Evolutionary conservation across 805 yeast genomes (phyloP), one percentile per base, ranked within the genome.

Genomic region (Candida takata): DNA sequence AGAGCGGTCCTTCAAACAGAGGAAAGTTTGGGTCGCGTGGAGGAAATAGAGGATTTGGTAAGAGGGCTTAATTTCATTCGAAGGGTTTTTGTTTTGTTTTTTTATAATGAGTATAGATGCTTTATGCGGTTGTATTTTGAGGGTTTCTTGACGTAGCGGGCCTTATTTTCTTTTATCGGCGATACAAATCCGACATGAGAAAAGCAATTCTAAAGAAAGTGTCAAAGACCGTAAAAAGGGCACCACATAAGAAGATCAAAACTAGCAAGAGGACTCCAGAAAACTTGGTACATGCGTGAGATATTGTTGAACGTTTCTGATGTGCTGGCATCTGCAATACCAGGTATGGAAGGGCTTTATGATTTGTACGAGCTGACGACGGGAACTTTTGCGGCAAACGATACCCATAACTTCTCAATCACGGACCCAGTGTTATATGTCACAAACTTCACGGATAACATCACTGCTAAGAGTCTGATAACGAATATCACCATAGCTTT

Each of bases 401-500:
- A 26, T 6, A n/a, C 25, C 3, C 3, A 27, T 6, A 37, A 43
- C 31, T 13, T 29, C 17, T 24, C 36, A 1, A 30, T 50, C 9
- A 21, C 54, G 13, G 53, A 50, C 12, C 72, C 76, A 3, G 68
- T 68, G 2, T 63, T 65, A 42, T 72, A 63, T 47, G 46, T 72
- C 23, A 65, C 78, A 12, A 74, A 74, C 52, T 67, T 77, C 47
- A 49, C 65, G 7, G 35, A 30, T 8, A 33, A 23, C 10, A 21
- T 42, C 39, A 21, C 36, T 2, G 15, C 27, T 2, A 10, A 25
- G 4, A 43, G 37, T 5, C 32, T 48, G 4, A n/a, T 42, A n/a
- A 11, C 13, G 13, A 45, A 43, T 18, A 8, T 49, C 10, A 31
- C 44, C 1, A 11, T n/a, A 8, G 7, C 12, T 36, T 8, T 12